Conservation (phyloP, 805 yeast species). For the Spathaspora hagerdaliae region DNA sequence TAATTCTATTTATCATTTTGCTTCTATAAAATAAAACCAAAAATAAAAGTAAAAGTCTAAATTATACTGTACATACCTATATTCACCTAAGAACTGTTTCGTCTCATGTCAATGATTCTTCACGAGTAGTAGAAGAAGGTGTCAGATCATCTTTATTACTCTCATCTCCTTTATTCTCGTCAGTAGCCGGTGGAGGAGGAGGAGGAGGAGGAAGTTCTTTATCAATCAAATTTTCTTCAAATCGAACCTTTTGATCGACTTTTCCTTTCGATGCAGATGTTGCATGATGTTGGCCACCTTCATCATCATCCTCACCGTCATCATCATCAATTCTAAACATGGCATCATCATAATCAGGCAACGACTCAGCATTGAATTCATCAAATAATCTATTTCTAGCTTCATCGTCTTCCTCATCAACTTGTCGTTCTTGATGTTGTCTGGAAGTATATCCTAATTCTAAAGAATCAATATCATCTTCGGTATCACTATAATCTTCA, state of each 20-base stretch:
- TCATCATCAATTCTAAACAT: conserved; percentile 40
- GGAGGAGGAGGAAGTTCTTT: too few species aligned
- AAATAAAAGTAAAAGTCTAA: too few species aligned
- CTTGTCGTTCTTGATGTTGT: conserved; percentile 10
- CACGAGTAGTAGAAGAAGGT: too few species aligned
- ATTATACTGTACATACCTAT: too few species aligned
- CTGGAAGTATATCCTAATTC: conserved; percentile 30
- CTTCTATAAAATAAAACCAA: too few species aligned
- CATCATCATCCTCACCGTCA: conserved; percentile 19
- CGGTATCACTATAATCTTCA: conserved; percentile 47
- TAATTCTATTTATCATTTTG: too few species aligned
- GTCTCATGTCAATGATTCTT: too few species aligned
- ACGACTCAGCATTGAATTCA: conserved; percentile 34
- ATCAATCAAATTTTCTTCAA: too few species aligned
- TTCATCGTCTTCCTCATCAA: conserved; percentile 23
- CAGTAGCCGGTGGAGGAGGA: too few species aligned
- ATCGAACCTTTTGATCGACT: not conserved
- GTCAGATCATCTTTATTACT: too few species aligned
- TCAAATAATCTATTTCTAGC: conserved; percentile 40
- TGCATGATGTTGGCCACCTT: not conserved
- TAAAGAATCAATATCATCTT: conserved; percentile 30
- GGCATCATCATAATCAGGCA: conserved; percentile 33
- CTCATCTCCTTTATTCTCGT: too few species aligned
- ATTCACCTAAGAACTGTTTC: too few species aligned
- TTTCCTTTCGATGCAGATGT: not conserved